Base-by-base conservation (phyloP, 352 stramenopile genomes). In the Pythium rishiriense region DNA sequence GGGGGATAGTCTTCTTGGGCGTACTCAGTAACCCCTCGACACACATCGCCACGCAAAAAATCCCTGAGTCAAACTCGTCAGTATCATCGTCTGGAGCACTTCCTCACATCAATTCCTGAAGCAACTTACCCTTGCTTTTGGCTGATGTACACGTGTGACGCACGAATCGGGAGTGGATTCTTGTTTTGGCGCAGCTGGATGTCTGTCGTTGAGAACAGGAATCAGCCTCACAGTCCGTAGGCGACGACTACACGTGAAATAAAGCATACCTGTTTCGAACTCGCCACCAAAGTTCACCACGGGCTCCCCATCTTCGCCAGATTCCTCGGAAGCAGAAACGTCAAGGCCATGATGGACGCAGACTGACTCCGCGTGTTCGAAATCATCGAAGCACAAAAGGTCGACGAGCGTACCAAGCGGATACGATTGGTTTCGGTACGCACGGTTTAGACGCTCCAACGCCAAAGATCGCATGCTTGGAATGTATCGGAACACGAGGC, bases 21-120 rank as follows among this genome's bases (percentile, higher is more conserved):
- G 64, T 94, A 94, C 63, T 96, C 87, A 0, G 85, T 96, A 58
- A 93, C 84, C 2, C 87, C 87, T 17, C 87, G 85, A 26, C 83
- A 93, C 31, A 96, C 67, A 67, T 96, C 87, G 48, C 73, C 68
- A 9, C 87, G 73, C 48, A 85, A 60, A 55, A 76, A 92, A 33
- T 86, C 78, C 14, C 85, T 94, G 63, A 21, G 54, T 57, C 7
- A 10, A 39, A 17, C 37, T 43, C 11, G 11, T 17, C 19, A 5
- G 6, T 43, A 12, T 8, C 37, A n/a, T 43, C 0, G n/a, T 6
- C 2, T 43, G 12, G 11, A 37, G 11, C 31, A 43, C 14, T 43
- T n/a, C n/a, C n/a, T n/a, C n/a, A n/a, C n/a, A n/a, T n/a, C n/a
- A n/a, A n/a, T n/a, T n/a, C n/a, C n/a, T n/a, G n/a, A n/a, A 12